These are phyloP conservation scores for Fusarium stilboides DNA, from an alignment of 2,329 filamentous ascomycete species.

Conservation along the genomic window DNA sequence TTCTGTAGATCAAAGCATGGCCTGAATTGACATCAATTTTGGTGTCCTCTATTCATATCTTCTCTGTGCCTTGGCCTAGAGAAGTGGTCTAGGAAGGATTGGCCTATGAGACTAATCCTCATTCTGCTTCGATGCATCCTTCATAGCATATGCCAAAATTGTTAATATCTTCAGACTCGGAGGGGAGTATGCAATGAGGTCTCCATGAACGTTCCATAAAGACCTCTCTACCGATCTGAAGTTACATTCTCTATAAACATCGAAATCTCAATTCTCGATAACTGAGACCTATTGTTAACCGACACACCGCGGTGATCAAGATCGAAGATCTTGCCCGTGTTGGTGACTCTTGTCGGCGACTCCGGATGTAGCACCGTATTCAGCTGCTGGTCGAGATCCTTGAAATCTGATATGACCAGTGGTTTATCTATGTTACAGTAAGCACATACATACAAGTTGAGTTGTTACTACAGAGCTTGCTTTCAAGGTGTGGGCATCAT, in stretches of 20 bases:
- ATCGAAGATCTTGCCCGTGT: slow-evolving; percentile 16
- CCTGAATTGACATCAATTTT: background rate
- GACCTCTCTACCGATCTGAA: background rate
- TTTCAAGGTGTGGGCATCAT: background rate
- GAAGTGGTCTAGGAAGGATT: too few species aligned
- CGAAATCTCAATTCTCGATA: slow-evolving; percentile 1
- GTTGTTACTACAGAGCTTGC: background rate
- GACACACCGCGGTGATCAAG: background rate
- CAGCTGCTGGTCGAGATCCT: slow-evolving; percentile 11
- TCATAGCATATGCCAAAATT: background rate
- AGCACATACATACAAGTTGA: background rate
- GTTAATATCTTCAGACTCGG: background rate
- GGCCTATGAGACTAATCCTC: too few species aligned
- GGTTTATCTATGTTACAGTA: slow-evolving; percentile 7
- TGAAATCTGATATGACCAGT: slow-evolving; percentile 6
- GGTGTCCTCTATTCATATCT: too few species aligned
- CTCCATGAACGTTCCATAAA: background rate
- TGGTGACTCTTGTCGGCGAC: slow-evolving; percentile 8
- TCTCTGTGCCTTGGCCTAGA: too few species aligned
- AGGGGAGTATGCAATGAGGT: too few species aligned
- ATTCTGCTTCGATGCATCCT: too few species aligned
- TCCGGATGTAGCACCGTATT: slow-evolving; percentile 17
- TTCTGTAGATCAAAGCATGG: slow-evolving; percentile 10
- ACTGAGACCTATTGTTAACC: slow-evolving; percentile 6
- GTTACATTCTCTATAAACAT: background rate